Evolutionary conservation across 129 eudicot genomes (phyloP), one percentile per base, ranked within the genome.

Genomic region (Flaveria robusta): DNA sequence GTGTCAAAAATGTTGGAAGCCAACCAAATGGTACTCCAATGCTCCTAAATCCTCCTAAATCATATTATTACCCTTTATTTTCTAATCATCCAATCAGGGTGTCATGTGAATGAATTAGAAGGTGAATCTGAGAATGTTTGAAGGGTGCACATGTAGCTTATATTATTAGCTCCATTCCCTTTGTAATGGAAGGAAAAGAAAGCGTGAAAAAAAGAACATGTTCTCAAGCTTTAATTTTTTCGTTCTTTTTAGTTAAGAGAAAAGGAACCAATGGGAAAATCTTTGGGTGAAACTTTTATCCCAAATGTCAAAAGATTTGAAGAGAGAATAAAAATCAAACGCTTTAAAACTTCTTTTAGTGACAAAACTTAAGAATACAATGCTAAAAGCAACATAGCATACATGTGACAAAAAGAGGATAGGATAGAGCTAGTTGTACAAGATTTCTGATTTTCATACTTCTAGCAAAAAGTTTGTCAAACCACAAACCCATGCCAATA

Each of bases 271-370:
- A 22, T 23, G 39, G 51, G 37, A 41, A 55, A 55, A 13, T 15
- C 54, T 72, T 52, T 56, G 6, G 42, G 51, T 42, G 1, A 58
- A 58, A 19, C 68, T 56, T 22, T 23, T 3, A 9, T 59, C 15
- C 68, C 12, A 14, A 22, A 74, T 39, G 31, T 74, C 24, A 19
- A 42, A 74, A 74, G 11, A 74, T 59, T 42, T 60, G 1, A 37
- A 10, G 8, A 16, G 3, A 24, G 11, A 59, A 52, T 2, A 13
- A 37, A 74, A 74, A 22, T 20, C 54, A 42, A 43, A 45, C 13
- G 70, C 58, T 74, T 42, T 74, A 45, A 16, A 59, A 59, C 12
- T 15, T 42, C 13, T 26, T 74, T 59, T 24, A 24, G 27, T 59
- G 9, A 19, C n/a, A 55, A 39, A 55, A 63, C 45, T 63, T 10